These are phyloP conservation scores for Colletotrichum sansevieriae DNA, from an alignment of 2,329 filamentous ascomycete species.

Conservation along the genomic window DNA sequence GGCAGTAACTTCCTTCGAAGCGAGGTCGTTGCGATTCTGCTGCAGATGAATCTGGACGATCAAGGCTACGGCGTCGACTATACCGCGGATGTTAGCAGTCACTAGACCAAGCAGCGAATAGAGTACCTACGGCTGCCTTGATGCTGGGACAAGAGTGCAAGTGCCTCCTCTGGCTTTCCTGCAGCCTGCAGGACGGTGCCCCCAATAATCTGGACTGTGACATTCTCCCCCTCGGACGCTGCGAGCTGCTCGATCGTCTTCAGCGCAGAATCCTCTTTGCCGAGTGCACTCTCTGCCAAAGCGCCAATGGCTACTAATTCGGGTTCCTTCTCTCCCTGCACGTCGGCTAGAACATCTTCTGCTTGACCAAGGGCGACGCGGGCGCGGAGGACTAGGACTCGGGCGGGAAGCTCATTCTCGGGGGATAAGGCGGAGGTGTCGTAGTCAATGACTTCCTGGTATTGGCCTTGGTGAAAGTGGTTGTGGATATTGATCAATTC, in stretches of 20 bases:
- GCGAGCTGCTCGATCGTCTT: constrained; percentile 75
- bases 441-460: constrained; percentile 87
- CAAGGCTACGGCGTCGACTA: constrained; percentile 82
- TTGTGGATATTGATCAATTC: constrained; percentile 80
- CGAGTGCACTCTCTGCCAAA: constrained; percentile 75
- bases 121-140: constrained; percentile 81
- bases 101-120: not conserved
- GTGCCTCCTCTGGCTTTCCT: constrained; percentile 86
- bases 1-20: constrained; percentile 86
- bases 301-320: constrained; percentile 83
- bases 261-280: constrained; percentile 73
- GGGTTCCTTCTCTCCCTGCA: constrained; percentile 73
- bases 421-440: constrained; percentile 83
- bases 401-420: constrained; percentile 82
- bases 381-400: constrained; percentile 83
- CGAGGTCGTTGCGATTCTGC: constrained; percentile 92
- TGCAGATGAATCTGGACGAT: constrained; percentile 93
- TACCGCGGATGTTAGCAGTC: constrained; percentile 26
- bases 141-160: constrained; percentile 84
- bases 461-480: constrained; percentile 84
- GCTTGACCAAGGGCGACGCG: constrained; percentile 86
- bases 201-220: constrained; percentile 82
- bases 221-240: constrained; percentile 77
- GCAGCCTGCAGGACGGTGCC: constrained; percentile 86
- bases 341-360: constrained; percentile 77